Conservation (phyloP, 225 moss, liverwort and hornwort species). For the Ulota crispa region DNA sequence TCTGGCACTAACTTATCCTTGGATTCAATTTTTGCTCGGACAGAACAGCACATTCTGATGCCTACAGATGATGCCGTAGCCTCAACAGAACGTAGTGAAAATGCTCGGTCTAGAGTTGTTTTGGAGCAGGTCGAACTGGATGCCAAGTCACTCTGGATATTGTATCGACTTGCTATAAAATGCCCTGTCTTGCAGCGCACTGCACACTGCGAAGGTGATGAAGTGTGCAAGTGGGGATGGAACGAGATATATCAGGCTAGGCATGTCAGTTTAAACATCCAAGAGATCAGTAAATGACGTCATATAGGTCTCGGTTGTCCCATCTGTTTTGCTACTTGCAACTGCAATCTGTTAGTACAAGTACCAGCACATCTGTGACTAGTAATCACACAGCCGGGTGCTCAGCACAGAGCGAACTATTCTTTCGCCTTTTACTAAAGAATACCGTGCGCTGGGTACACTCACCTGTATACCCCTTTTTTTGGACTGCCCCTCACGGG, state of each 20-base stretch:
- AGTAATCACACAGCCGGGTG: not conserved
- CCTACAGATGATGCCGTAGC: not conserved
- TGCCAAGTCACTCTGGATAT: not conserved
- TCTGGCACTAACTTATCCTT: too few relatives aligned
- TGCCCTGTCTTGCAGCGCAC: not conserved
- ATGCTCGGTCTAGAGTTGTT: not conserved
- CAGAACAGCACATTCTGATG: not conserved
- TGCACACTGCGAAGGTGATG: not conserved
- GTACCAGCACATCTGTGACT: accelerated
- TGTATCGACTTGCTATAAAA: not conserved
- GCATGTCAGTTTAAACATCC: not conserved
- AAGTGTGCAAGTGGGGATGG: not conserved
- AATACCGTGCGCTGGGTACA: conserved; percentile 38
- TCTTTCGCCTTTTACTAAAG: conserved; percentile 58
- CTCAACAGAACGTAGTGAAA: not conserved
- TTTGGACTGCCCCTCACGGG: not conserved
- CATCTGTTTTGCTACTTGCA: not conserved
- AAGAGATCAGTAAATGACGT: not conserved
- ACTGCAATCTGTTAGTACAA: not conserved
- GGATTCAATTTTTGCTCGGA: not conserved
- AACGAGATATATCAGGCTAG: not conserved
- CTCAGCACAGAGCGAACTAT: conserved; percentile 33
- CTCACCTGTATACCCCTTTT: not conserved
- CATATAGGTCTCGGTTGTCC: not conserved
- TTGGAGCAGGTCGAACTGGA: not conserved